A percentile compares a stretch with the other conserved stretches of the same genome.
Conservation (phyloP, 441 rosid species). For the Corymbia calophylla region DNA sequence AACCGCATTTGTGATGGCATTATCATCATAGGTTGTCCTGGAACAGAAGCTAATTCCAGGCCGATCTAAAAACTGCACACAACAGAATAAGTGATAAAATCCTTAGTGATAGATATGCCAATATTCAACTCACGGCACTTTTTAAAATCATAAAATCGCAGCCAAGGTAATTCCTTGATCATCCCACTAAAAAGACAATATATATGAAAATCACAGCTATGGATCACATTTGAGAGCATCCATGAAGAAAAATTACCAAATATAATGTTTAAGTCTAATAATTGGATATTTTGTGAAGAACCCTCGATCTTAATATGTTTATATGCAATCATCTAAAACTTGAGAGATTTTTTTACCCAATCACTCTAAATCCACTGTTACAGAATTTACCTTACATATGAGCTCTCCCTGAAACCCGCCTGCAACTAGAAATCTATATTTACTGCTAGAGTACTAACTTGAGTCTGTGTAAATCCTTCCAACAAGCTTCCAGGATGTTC, state of each 20-base stretch:
- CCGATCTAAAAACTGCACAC: conserved; percentile 66
- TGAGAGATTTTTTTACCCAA: background rate
- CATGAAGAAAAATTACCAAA: background rate
- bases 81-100: background rate
- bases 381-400: conserved; percentile 70
- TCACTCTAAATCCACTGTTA: background rate
- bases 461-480: conserved; percentile 91
- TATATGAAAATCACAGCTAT: background rate
- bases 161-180: background rate
- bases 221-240: background rate
- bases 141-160: background rate
- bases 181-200: background rate
- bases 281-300: background rate
- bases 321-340: background rate
- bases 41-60: conserved; percentile 88
- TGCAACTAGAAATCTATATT: conserved; percentile 69
- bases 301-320: background rate
- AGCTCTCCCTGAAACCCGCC: conserved; percentile 98
- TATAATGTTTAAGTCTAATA: background rate
- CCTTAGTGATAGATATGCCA: background rate
- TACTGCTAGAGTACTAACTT: conserved; percentile 94
- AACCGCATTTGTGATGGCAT: conserved; percentile 89
- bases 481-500: conserved; percentile 86
- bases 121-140: background rate
- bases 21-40: conserved; percentile 78